Evolutionary conservation across 176 grass and related monocot genomes (phyloP).

Genomic region (Canna indica): DNA sequence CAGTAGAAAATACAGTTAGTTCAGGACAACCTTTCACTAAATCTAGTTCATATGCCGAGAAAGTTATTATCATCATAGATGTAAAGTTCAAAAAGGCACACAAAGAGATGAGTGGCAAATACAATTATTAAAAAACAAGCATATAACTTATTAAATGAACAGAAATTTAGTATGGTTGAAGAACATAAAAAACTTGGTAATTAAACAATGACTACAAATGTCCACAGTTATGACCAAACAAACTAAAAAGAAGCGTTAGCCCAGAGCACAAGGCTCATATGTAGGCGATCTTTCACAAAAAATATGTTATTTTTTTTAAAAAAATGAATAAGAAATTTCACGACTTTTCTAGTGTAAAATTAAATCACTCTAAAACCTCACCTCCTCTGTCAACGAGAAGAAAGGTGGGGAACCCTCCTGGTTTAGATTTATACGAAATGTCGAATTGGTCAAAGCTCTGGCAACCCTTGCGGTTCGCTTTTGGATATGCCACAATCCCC

Average conservation of each 20-base stretch:
- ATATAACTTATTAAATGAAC: not conserved
- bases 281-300: no score
- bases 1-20: not conserved
- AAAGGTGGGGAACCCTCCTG: slow-evolving; percentile 69
- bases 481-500: slow-evolving; percentile 74
- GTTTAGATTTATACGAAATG: slow-evolving; percentile 75
- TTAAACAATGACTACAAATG: not conserved
- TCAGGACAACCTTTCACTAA: not conserved
- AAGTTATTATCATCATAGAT: no score
- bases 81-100: not conserved
- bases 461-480: slow-evolving; percentile 72
- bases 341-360: no score
- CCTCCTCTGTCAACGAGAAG: slow-evolving; percentile 82
- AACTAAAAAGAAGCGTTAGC: not conserved
- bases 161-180: not conserved
- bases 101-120: not conserved
- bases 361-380: slow-evolving; percentile 23
- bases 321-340: no score
- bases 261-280: no score
- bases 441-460: slow-evolving; percentile 72
- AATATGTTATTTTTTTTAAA: no score
- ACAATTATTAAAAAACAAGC: not conserved
- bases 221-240: not conserved
- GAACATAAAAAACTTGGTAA: not conserved
- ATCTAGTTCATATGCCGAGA: not conserved